phyloP scores from a whole-genome alignment of 2,329 filamentous ascomycete genomes.

The Pyrenophora graminea region DNA sequence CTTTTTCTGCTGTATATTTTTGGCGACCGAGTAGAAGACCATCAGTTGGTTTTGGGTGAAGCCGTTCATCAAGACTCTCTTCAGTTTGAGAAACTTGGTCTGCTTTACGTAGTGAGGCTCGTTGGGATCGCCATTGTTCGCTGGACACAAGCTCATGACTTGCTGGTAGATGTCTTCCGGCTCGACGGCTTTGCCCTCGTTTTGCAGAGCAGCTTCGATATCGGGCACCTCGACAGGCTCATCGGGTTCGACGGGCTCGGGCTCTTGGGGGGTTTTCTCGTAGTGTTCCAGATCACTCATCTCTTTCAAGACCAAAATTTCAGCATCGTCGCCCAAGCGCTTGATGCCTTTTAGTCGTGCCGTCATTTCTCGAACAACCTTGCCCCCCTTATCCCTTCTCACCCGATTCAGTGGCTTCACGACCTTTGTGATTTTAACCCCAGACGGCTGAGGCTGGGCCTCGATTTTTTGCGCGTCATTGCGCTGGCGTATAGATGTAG shows the following conservation, averaged over 20 bases:
- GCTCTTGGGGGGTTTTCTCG: background rate
- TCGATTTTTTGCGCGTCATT: constrained; percentile 23
- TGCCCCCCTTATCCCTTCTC: constrained; percentile 26
- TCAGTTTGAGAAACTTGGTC: constrained; percentile 32
- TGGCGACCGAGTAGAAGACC: constrained; percentile 36
- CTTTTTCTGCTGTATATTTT: constrained; percentile 23
- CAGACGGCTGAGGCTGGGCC: background rate
- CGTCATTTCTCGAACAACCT: constrained; percentile 33
- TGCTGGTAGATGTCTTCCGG: constrained; percentile 39
- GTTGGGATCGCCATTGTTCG: constrained; percentile 18
- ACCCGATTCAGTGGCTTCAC: constrained; percentile 25
- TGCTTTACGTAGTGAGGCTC: constrained; percentile 39
- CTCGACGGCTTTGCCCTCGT: constrained; percentile 25
- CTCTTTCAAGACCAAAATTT: constrained; percentile 44
- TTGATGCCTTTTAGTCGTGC: constrained; percentile 36
- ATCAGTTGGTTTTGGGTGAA: constrained; percentile 40
- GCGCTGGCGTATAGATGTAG: constrained; percentile 29
- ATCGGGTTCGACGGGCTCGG: constrained; percentile 8
- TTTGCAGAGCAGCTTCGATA: constrained; percentile 33
- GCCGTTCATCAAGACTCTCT: constrained; percentile 25
- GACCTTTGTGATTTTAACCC: constrained; percentile 15
- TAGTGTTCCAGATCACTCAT: constrained; percentile 11
- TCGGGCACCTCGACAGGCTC: constrained; percentile 23
- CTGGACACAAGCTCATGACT: constrained; percentile 38
- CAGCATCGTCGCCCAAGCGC: constrained; percentile 41